phyloP scores from a whole-genome alignment of 805 yeast genomes.

The Priceomyces medius region DNA sequence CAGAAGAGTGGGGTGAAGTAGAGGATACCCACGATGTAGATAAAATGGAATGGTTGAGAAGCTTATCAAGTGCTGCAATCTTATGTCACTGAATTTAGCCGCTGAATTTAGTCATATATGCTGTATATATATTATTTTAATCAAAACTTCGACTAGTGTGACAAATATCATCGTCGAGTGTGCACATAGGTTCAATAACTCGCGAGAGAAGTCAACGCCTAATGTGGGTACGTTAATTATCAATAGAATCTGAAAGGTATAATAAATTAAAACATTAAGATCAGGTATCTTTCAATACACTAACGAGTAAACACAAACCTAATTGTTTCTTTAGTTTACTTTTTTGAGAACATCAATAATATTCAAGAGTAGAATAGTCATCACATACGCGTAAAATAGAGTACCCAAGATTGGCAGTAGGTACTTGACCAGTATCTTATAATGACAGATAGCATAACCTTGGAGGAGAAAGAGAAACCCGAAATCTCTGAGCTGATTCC shows the following conservation, averaged over 20 bases:
- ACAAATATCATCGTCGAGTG: background rate
- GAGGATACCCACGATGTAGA: constrained; percentile 99
- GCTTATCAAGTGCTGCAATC: constrained; percentile 72
- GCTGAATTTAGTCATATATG: too few relatives aligned
- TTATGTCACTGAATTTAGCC: constrained; percentile 2
- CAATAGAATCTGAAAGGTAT: background rate
- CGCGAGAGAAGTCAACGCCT: background rate
- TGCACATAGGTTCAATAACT: background rate
- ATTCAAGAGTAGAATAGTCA: background rate
- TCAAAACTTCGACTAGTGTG: background rate
- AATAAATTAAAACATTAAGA: background rate
- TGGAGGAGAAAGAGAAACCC: constrained; percentile 1
- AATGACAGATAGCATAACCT: constrained; percentile 1
- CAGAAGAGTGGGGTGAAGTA: constrained; percentile 95
- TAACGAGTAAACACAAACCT: background rate
- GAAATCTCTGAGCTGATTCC: constrained; percentile 33
- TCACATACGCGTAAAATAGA: background rate
- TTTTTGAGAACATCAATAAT: background rate
- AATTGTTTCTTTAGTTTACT: background rate
- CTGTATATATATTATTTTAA: background rate
- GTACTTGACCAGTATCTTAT: background rate
- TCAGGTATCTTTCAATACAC: background rate
- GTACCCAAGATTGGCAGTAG: background rate
- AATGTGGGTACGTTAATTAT: background rate
- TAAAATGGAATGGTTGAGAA: constrained; percentile 81